Conservation (phyloP, 2,329 filamentous ascomycete genomes). For the Alternaria rosae region DNA sequence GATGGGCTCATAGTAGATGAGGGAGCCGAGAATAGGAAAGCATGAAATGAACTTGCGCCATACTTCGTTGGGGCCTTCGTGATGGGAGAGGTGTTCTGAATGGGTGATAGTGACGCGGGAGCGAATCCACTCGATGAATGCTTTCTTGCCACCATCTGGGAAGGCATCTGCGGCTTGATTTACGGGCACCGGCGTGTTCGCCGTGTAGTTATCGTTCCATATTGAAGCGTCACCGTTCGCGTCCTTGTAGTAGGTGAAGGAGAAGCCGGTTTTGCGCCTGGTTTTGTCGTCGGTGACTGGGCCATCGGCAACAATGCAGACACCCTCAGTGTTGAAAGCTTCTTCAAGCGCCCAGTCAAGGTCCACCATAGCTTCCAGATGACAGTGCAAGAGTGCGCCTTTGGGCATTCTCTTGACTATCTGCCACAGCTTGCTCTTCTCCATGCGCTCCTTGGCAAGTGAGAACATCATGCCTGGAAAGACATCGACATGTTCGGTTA, state of each 20-base stretch:
- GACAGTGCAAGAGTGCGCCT: constrained; percentile 83
- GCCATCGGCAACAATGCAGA: constrained; percentile 70
- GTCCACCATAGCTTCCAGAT: constrained; percentile 91
- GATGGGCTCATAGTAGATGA: constrained; percentile 91
- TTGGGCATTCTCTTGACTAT: constrained; percentile 90
- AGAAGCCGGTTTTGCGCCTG: constrained; percentile 63
- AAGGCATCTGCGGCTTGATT: constrained; percentile 73
- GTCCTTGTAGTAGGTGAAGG: constrained; percentile 63
- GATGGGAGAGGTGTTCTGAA: constrained; percentile 77
- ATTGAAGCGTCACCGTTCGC: constrained; percentile 58
- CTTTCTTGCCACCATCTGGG: constrained; percentile 72
- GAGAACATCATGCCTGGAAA: constrained; percentile 95
- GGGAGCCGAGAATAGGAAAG: constrained; percentile 75
- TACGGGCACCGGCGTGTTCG: constrained; percentile 66
- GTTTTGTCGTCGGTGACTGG: constrained; percentile 64
- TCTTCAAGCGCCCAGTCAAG: constrained; percentile 79
- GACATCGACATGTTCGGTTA: constrained; percentile 69
- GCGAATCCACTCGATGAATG: constrained; percentile 81
- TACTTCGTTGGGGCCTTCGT: constrained; percentile 82
- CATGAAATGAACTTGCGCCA: constrained; percentile 82
- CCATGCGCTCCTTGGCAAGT: constrained; percentile 84
- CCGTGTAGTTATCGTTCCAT: constrained; percentile 71
- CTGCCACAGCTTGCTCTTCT: constrained; percentile 82
- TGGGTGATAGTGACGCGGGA: constrained; percentile 74
- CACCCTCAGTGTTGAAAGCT: constrained; percentile 73